Percentiles rank a stretch among this genome's conserved stretches.
Evolutionary conservation across 805 yeast species (phyloP).

Genomic region (Metschnikowia sp.): DNA sequence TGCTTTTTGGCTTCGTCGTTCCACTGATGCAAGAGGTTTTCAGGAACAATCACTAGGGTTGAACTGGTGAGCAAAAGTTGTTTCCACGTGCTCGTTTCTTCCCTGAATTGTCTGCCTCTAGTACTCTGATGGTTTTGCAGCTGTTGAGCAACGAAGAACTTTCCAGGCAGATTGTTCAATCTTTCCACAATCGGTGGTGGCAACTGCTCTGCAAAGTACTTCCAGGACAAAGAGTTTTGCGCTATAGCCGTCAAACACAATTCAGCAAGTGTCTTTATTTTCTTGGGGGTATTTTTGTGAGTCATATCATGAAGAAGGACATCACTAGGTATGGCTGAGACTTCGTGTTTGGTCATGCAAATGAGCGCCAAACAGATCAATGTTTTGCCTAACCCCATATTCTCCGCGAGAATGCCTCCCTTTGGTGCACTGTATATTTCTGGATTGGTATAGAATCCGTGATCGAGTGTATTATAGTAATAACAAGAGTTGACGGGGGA

Average conservation of each 20-base stretch:
- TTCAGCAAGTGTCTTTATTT: slow-evolving; percentile 24
- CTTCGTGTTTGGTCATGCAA: slow-evolving; percentile 51
- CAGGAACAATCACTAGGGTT: slow-evolving; percentile 62
- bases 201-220: slow-evolving; percentile 38
- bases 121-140: slow-evolving; percentile 17
- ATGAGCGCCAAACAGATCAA: slow-evolving; percentile 56
- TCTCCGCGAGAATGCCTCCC: slow-evolving; percentile 65
- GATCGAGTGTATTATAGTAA: slow-evolving; percentile 35
- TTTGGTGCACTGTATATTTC: slow-evolving; percentile 45
- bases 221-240: slow-evolving; percentile 58
- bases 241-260: slow-evolving; percentile 43
- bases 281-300: not conserved
- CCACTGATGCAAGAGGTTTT: slow-evolving; percentile 68
- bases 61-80: slow-evolving; percentile 46
- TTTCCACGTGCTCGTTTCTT: slow-evolving; percentile 9
- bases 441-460: slow-evolving; percentile 34
- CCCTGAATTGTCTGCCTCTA: slow-evolving; percentile 14
- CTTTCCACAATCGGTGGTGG: slow-evolving; percentile 41
- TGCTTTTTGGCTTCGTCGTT: slow-evolving; percentile 55
- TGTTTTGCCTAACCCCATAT: slow-evolving; percentile 69
- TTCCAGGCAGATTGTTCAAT: slow-evolving; percentile 42
- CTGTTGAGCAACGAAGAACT: slow-evolving; percentile 33
- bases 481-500: slow-evolving; percentile 21
- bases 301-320: slow-evolving; percentile 13
- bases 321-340: slow-evolving; percentile 43